Conservation (phyloP, 73 alveolate species). For the Paramecium sonneborni region DNA sequence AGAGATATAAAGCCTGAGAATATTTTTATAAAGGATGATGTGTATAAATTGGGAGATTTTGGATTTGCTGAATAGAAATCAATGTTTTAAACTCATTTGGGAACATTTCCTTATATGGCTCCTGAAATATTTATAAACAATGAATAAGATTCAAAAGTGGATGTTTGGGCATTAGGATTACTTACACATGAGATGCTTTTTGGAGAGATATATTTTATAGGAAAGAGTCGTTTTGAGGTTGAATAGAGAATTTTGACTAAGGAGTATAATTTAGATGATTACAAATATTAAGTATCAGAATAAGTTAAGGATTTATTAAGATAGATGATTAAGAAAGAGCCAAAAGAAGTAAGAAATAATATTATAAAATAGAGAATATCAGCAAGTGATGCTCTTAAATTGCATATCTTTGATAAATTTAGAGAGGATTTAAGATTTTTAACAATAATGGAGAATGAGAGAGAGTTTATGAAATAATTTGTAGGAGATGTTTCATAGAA, state of each 20-base stretch:
- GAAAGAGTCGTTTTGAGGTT: neutral
- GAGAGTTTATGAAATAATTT: neutral
- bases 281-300: neutral
- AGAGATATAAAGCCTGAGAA: conserved; percentile 61
- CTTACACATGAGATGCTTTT: conserved; percentile 37
- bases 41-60: conserved; percentile 51
- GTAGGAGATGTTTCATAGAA: neutral
- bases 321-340: neutral
- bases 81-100: neutral
- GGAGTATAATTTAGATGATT: neutral
- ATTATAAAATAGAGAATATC: neutral
- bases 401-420: neutral
- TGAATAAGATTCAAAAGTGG: conserved; percentile 47
- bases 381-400: neutral
- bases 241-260: neutral
- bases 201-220: conserved; percentile 38
- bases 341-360: neutral
- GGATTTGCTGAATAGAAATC: conserved; percentile 47
- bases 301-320: neutral
- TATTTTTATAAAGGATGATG: conserved; percentile 53
- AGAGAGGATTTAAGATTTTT: neutral
- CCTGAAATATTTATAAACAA: conserved; percentile 49
- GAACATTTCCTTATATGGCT: conserved; percentile 66
- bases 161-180: conserved; percentile 61
- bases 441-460: neutral